These are phyloP conservation scores for Pseudotsuga menziesii DNA, from an alignment of 75 land plant species.

Conservation along the genomic window DNA sequence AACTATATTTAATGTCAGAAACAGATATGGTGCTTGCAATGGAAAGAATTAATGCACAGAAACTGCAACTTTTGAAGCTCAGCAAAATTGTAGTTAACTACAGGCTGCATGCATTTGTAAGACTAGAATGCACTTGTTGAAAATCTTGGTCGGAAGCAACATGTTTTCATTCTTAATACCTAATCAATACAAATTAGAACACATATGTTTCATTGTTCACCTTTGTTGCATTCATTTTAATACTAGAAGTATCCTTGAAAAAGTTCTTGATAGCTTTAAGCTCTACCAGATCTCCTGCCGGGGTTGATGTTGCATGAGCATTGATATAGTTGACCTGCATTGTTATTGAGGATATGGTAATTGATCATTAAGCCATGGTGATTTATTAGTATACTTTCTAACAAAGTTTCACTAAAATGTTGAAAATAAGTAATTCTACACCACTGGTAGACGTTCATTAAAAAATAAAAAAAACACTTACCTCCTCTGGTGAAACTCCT, in stretches of 20 bases:
- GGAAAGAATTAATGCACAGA: background rate
- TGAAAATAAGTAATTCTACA: background rate
- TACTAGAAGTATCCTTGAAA: constrained; percentile 46
- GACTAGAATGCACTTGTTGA: background rate
- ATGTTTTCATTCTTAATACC: background rate
- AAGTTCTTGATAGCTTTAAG: constrained; percentile 51
- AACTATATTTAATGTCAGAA: background rate
- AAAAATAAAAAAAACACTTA: background rate
- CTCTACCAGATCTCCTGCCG: constrained; percentile 52
- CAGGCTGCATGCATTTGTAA: background rate
- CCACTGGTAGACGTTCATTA: too few relatives aligned
- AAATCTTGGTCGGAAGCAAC: background rate
- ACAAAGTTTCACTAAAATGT: too few relatives aligned
- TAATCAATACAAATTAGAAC: background rate
- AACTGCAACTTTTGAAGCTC: background rate
- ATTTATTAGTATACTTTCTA: background rate
- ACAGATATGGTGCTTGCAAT: background rate
- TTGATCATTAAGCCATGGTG: background rate
- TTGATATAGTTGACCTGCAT: constrained; percentile 52
- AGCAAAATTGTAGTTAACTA: background rate
- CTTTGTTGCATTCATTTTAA: constrained; percentile 58
- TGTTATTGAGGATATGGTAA: background rate
- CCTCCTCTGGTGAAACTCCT: too few relatives aligned
- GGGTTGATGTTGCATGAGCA: constrained; percentile 60
- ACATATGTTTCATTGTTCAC: constrained; percentile 10